Base-by-base conservation (phyloP, 176 grass and related monocot species). In the Pontederia paniculata region DNA sequence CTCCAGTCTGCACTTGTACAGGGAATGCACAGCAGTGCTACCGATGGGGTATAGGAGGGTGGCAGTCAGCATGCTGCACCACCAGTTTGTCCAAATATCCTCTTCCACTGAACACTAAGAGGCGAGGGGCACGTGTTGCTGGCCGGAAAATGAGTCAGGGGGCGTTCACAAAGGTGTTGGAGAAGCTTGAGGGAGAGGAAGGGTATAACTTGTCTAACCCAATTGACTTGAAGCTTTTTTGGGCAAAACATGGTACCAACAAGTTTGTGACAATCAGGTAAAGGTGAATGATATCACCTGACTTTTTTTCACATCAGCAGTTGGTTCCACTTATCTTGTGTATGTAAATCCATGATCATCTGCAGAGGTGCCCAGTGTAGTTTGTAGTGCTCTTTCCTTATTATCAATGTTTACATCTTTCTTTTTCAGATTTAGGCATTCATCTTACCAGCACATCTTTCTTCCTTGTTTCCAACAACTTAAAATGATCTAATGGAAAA, bases 161-260 rank as follows among this genome's bases (percentile, higher is more conserved):
- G 17, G 20, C 50, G 15, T 53, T 53, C 20, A 53, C n/a, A 19
- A 53, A 53, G 14, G 50, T 53, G 50, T 15, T 53, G 17, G 50
- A 53, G 14, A 53, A 53, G 20, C 17, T 53, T 53, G 50, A 9
- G 10, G 28, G 28, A 37, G 50, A 19, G 17, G 50, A 53, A 53
- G 50, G 50, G 15, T 10, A 53, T 19, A 53, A 53, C 20, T 19
- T 53, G n/a, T 53, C 50, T 18, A 53, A 19, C 20, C 50, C 50
- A 53, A 53, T 53, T 53, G 50, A 53, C 50, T 53, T 53, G 50
- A 53, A 19, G 50, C n/a, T 1, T 53, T 53, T 17, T 53, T 53
- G 50, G 50, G 50, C 50, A n/a, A 53, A 53, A 15, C 50, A 53
- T 53, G 50, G 50, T n/a, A 53, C 50, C 50, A 53, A 53, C 15